Base-by-base conservation (phyloP, 352 stramenopile genomes). In the Pythium myriotylum region DNA sequence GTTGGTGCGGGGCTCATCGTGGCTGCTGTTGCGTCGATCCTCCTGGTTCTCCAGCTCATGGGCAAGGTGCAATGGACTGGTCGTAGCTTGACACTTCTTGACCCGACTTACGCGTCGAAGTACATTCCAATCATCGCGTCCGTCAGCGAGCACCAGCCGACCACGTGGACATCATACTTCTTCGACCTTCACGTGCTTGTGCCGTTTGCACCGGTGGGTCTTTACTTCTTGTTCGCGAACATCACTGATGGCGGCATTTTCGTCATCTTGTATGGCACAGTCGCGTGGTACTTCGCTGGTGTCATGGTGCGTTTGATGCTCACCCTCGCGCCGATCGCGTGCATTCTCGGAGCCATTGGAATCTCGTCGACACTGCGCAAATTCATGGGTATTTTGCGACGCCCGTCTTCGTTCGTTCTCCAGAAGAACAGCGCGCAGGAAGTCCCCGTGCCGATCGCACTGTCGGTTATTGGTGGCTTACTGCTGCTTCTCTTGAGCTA, bases 61-160 rank as follows among this genome's bases (percentile, higher is more conserved):
- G 89, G 89, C 62, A 88, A 89, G 41, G 83, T 96, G 20, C 86
- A 95, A 68, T 97, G 90, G 90, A 96, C 88, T 23, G 92, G 91
- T 24, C 89, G 92, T 33, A 96, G 84, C 65, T 71, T 97, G 12
- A 97, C 91, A 26, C 69, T 97, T 40, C 67, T 98, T 35, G 92
- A 97, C 63, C 91, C 91, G 33, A 97, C 89, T 19, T 97, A 97
- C 68, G 88, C 90, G 24, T 91, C 79, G 74, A 97, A 97, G 80
- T 97, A 97, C 76, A 97, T 97, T 54, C 93, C 93, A 13, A 97
- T 98, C 67, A 97, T 98, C 69, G 93, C 91, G 14, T 97, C 87
- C 0, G 92, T 98, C 26, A 92, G 84, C 35, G 93, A 98, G 69
- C 93, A 98, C 76, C 93, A 98, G 75, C 92, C 93, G 29, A 96